Evolutionary conservation across 2,329 filamentous ascomycete genomes (phyloP).

Genomic region (Xylaria sp.): DNA sequence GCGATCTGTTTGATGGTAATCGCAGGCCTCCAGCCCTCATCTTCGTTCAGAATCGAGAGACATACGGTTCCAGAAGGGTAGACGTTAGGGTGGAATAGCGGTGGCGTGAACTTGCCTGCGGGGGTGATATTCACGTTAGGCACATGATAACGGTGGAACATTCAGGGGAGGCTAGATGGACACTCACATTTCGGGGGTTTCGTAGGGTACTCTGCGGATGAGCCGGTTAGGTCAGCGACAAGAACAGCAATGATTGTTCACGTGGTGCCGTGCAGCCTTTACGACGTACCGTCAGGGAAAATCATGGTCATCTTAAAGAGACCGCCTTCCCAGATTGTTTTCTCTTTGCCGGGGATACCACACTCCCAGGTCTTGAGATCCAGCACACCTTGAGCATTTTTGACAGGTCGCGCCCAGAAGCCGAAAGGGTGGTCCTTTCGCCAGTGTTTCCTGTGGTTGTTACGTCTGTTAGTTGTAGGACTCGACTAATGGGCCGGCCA

Average conservation of each 20-base stretch:
- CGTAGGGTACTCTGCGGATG: constrained; percentile 85
- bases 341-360: constrained; percentile 93
- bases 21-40: constrained; percentile 97
- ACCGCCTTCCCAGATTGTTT: constrained; percentile 98
- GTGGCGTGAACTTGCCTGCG: constrained; percentile 92
- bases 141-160: constrained; percentile 16
- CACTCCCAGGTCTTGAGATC: constrained; percentile 98
- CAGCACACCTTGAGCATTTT: constrained; percentile 81
- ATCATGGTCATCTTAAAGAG: constrained; percentile 93
- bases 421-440: constrained; percentile 96
- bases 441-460: constrained; percentile 84
- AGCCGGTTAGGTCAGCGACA: constrained; percentile 32
- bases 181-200: constrained; percentile 96
- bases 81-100: constrained; percentile 97
- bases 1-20: constrained; percentile 99
- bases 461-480: constrained; percentile 30
- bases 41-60: constrained; percentile 96
- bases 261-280: not conserved
- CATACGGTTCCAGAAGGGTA: constrained; percentile 98
- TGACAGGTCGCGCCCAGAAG: constrained; percentile 90
- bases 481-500: not conserved
- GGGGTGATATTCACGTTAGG: constrained; percentile 24
- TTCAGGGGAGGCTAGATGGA: not conserved
- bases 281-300: constrained; percentile 86
- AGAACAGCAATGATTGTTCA: not conserved